Evolutionary conservation across 139 green algal species (phyloP), one percentile per base, ranked within the genome.

Genomic region (Tetraselmis chui): DNA sequence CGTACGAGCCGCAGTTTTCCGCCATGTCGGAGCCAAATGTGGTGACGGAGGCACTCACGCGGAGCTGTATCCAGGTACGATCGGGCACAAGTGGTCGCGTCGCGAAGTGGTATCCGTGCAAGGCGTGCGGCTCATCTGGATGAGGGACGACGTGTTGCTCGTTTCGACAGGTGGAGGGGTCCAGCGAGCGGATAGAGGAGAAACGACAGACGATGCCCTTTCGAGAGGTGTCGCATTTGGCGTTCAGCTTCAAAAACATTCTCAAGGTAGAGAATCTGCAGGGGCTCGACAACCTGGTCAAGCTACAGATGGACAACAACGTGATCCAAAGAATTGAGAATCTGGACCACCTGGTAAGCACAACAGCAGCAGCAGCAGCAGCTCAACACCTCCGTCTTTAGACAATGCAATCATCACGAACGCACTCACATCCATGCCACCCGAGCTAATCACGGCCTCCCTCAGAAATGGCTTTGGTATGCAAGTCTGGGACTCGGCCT

Each of bases 271-370:
- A 91, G 75, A 94, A 95, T 84, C 86, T 97, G 1, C 29, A 31
- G 76, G 93, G 92, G 0, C 79, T 97, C 23, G 80, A 91, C 30
- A 89, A 81, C 28, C 85, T 97, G 2, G 91, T 85, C 0, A 96
- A 95, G 86, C 89, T 97, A 31, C 91, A 95, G 86, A 85, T 97
- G 79, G 93, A 97, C 86, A 96, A 96, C 88, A 97, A 97, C 84
- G 81, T 88, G 26, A 92, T 96, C 29, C 81, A 76, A 0, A 92
- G 85, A 29, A 94, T 97, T 59, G 89, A 95, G 76, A 94, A 94
- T 76, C 76, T 97, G 1, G 87, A 67, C 2, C 91, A 95, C 82
- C 45, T 96, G 87, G 91, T 94, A 59, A 78, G 86, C 76, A 78
- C 85, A 76, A n/a, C n/a, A n/a, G n/a, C n/a, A n/a, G n/a, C n/a